Evolutionary conservation across 1,284 basidiomycete species (phyloP).

Genomic region (Ganoderma sinense): DNA sequence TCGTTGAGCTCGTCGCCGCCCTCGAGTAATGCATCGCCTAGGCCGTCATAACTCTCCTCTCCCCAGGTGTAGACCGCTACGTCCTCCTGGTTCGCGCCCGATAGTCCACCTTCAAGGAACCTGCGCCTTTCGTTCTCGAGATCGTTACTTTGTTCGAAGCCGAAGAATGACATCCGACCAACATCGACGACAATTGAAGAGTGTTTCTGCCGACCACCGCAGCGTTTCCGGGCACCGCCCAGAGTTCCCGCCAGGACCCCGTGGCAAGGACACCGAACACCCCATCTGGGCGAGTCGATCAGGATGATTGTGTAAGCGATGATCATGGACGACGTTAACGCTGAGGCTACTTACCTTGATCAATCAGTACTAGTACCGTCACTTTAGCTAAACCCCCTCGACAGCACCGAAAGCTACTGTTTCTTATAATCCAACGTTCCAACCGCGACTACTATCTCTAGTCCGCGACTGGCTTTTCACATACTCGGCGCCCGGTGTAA

Average conservation of each 20-base stretch:
- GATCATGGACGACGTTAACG: no score
- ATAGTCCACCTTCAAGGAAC: conserved; percentile 53
- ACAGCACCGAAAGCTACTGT: no score
- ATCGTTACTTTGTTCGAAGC: conserved; percentile 66
- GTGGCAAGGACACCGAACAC: not conserved
- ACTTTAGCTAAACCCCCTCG: no score
- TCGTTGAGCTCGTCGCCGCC: conserved; percentile 92
- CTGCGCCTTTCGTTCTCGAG: conserved; percentile 68
- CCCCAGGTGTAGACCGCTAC: conserved; percentile 90
- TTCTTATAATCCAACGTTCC: no score
- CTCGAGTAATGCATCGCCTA: conserved; percentile 89
- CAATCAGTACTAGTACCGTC: no score
- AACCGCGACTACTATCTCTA: no score
- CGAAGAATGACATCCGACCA: conserved; percentile 80
- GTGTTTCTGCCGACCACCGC: not conserved
- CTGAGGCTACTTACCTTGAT: no score
- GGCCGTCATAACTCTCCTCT: conserved; percentile 89
- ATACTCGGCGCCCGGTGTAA: no score
- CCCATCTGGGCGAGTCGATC: not conserved
- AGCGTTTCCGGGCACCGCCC: not conserved
- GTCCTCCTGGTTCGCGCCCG: conserved; percentile 65
- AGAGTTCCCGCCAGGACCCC: no score
- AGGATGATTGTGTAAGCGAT: no score
- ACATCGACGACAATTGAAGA: conserved; percentile 26
- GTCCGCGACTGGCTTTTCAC: no score